phyloP scores from a whole-genome alignment of 1,284 basidiomycete species.

The Austroboletus olivaceoglutinosus region DNA sequence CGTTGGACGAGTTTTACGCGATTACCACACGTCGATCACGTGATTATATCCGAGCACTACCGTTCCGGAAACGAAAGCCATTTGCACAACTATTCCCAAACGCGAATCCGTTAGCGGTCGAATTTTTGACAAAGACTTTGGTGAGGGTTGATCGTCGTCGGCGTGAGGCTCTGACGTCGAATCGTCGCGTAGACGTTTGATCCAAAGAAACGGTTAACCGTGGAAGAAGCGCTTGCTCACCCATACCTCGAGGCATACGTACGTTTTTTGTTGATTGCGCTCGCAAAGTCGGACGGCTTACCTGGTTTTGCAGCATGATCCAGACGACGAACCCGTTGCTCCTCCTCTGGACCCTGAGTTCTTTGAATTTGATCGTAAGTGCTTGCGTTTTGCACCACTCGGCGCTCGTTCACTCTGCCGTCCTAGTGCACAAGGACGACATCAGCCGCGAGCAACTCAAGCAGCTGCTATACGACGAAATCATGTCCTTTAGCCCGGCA shows the following conservation, averaged over 20 bases:
- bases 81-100: constrained; percentile 85
- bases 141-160: constrained; percentile 46
- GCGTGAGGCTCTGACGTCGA: neutral
- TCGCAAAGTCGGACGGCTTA: constrained; percentile 1
- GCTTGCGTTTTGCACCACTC: neutral
- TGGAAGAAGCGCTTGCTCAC: constrained; percentile 88
- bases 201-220: constrained; percentile 89
- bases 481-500: constrained; percentile 74
- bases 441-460: constrained; percentile 84
- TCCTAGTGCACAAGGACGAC: constrained; percentile 84
- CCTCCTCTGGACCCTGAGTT: constrained; percentile 88
- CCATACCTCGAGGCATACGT: constrained; percentile 91
- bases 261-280: constrained; percentile 29
- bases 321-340: constrained; percentile 90
- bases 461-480: constrained; percentile 65
- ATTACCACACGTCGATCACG: constrained; percentile 84
- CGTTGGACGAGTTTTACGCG: constrained; percentile 87
- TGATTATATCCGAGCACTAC: constrained; percentile 87
- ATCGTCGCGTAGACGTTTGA: constrained; percentile 70
- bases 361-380: constrained; percentile 83
- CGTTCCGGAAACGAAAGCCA: constrained; percentile 80
- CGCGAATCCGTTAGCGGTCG: constrained; percentile 80
- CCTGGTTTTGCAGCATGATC: constrained; percentile 64
- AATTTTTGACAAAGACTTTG: constrained; percentile 89
- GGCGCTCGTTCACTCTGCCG: neutral